A percentile compares a stretch with the other conserved stretches of the same genome.
phyloP scores from a whole-genome alignment of 441 rosid genomes.

The Bocquillonia castaneifolia region DNA sequence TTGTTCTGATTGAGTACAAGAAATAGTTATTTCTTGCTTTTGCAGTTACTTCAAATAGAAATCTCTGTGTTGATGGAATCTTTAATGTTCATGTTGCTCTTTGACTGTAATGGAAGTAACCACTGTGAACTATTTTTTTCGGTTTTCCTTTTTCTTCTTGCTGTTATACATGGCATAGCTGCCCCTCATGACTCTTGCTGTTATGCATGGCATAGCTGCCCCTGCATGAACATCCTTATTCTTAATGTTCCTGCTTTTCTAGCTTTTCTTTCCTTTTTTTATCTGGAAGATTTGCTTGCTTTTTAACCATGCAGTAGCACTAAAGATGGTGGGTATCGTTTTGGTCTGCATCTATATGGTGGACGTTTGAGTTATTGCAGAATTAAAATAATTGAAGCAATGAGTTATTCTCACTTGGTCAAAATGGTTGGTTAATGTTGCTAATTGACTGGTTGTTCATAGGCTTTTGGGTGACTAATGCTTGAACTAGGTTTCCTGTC shows the following conservation, averaged over 20 bases:
- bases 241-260: neutral
- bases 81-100: neutral
- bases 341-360: neutral
- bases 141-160: neutral
- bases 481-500: neutral
- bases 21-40: neutral
- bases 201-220: too few species aligned
- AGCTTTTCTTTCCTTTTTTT: neutral
- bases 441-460: too few species aligned
- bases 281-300: neutral
- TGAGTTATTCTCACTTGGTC: neutral
- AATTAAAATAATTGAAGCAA: neutral
- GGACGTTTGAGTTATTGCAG: neutral
- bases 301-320: neutral
- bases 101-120: neutral
- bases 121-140: neutral
- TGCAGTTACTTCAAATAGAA: too few species aligned
- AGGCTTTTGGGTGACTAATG: neutral
- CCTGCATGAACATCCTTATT: neutral
- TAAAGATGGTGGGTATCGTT: neutral
- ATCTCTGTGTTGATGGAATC: neutral
- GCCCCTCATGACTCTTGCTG: too few species aligned
- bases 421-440: neutral
- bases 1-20: neutral
- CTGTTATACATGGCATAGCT: too few species aligned